These are phyloP conservation scores for Lumnitzera racemosa DNA, from an alignment of 345 rosid species.

Conservation along the genomic window DNA sequence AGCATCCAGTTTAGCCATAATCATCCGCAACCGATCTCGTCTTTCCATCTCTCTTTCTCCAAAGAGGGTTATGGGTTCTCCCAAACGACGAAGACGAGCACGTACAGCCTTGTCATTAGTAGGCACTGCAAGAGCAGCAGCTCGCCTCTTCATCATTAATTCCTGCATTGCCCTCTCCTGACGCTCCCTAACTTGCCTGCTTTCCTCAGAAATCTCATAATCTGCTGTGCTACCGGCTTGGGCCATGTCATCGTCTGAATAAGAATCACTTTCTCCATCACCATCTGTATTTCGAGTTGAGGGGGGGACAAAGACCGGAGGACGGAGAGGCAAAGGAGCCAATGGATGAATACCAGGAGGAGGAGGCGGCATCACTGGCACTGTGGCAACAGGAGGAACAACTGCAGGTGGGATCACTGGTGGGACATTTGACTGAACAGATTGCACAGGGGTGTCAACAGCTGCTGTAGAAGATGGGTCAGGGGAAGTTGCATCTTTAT, in stretches of 20 bases:
- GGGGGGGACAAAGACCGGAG: constrained; percentile 44
- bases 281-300: constrained; percentile 54
- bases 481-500: constrained; percentile 20
- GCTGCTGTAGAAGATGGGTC: constrained; percentile 27
- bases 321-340: constrained; percentile 42
- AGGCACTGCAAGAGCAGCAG: constrained; percentile 93
- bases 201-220: constrained; percentile 63
- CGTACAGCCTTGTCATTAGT: constrained; percentile 93
- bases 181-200: constrained; percentile 61
- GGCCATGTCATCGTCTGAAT: constrained; percentile 47
- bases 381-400: constrained; percentile 51
- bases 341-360: constrained; percentile 43
- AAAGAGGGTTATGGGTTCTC: constrained; percentile 87
- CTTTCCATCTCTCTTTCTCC: constrained; percentile 99
- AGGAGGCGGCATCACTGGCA: constrained; percentile 35
- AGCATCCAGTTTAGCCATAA: constrained; percentile 80
- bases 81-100: constrained; percentile 78
- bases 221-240: constrained; percentile 13
- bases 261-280: constrained; percentile 36
- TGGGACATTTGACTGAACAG: constrained; percentile 15
- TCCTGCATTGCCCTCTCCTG: constrained; percentile 89
- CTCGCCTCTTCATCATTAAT: constrained; percentile 72
- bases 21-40: constrained; percentile 74
- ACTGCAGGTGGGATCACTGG: constrained; percentile 18
- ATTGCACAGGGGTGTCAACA: constrained; percentile 20